Percentiles rank a stretch among this genome's conserved stretches.
Evolutionary conservation across 306 rosid genomes (phyloP).

Genomic region (Pyrus pyrifolia): DNA sequence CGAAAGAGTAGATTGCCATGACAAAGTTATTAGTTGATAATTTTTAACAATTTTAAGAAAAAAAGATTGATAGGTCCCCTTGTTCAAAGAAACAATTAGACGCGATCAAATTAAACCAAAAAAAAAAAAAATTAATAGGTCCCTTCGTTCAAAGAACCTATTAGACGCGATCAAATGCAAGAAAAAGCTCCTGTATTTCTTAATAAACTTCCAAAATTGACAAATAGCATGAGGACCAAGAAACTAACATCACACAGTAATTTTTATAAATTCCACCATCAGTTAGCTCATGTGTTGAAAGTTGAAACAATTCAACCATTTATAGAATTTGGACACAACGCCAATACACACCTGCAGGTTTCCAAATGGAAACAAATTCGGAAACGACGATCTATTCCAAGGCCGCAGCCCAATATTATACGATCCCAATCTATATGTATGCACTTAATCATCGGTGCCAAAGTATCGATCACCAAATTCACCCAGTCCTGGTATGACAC

Average conservation of each 20-base stretch:
- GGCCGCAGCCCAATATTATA: neutral
- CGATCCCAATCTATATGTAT: neutral
- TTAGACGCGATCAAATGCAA: neutral
- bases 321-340: neutral
- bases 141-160: neutral
- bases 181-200: neutral
- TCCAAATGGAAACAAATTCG: neutral
- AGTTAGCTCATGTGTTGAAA: neutral
- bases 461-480: constrained; percentile 97
- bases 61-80: too few relatives aligned
- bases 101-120: too few relatives aligned
- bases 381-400: neutral
- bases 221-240: neutral
- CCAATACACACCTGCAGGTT: neutral
- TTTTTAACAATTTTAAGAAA: accelerated
- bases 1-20: accelerated
- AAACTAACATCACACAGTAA: too few relatives aligned
- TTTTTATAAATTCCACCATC: neutral
- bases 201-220: neutral
- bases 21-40: too few relatives aligned
- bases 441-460: constrained; percentile 58
- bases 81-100: too few relatives aligned
- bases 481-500: constrained; percentile 88
- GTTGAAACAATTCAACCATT: neutral
- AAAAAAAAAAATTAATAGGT: neutral